Evolutionary conservation across 2,329 filamentous ascomycete species (phyloP).

Genomic region (Tolypocladium tropicale): DNA sequence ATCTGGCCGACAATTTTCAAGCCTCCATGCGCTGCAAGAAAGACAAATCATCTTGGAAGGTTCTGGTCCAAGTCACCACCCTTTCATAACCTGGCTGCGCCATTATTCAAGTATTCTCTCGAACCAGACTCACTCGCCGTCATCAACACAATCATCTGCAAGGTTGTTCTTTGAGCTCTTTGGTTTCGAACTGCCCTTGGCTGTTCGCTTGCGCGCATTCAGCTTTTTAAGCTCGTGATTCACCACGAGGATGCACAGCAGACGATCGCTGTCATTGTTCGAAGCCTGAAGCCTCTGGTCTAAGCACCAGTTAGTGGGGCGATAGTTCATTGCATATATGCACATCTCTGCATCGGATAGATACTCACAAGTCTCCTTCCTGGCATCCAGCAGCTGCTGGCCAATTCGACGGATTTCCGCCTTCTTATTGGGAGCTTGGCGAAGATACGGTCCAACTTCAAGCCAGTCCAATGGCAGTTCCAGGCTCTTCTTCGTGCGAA

Average conservation of each 20-base stretch:
- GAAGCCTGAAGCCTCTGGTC: slow-evolving; percentile 22
- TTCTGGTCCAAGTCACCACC: slow-evolving; percentile 17
- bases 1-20: slow-evolving; percentile 23
- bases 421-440: slow-evolving; percentile 14
- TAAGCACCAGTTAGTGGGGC: slow-evolving; percentile 12
- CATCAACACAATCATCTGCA: slow-evolving; percentile 16
- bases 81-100: slow-evolving; percentile 9
- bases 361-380: slow-evolving; percentile 25
- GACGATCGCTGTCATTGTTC: slow-evolving; percentile 18
- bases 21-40: slow-evolving; percentile 20
- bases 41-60: slow-evolving; percentile 20
- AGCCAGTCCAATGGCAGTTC: slow-evolving; percentile 28
- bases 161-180: slow-evolving; percentile 8
- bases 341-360: not conserved
- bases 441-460: slow-evolving; percentile 14
- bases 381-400: slow-evolving; percentile 21
- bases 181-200: slow-evolving; percentile 16
- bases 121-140: slow-evolving; percentile 9
- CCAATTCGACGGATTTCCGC: slow-evolving; percentile 13
- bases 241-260: slow-evolving; percentile 24
- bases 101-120: not conserved
- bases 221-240: slow-evolving; percentile 30
- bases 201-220: slow-evolving; percentile 19
- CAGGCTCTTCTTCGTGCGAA: slow-evolving; percentile 28
- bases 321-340: not conserved